Evolutionary conservation across 2,329 filamentous ascomycete species (phyloP).

Genomic region (Aspergillaceae sp.): DNA sequence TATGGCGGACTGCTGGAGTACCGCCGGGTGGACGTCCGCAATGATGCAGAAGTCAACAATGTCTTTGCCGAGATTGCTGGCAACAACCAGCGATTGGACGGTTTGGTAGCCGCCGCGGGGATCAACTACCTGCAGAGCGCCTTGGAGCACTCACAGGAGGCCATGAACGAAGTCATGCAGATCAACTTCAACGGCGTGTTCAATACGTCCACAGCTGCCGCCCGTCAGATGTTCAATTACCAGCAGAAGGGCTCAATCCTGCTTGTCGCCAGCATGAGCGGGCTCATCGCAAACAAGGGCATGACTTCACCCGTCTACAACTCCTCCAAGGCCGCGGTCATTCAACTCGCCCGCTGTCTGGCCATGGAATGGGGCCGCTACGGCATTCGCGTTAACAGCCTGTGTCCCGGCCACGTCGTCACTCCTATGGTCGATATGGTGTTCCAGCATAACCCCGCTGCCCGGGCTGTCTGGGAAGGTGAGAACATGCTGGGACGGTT

Average conservation of each 20-base stretch:
- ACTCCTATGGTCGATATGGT: slow-evolving; percentile 72
- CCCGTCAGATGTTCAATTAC: slow-evolving; percentile 41
- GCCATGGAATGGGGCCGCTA: slow-evolving; percentile 46
- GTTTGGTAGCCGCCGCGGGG: slow-evolving; percentile 35
- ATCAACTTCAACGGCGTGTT: slow-evolving; percentile 46
- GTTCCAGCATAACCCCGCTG: slow-evolving; percentile 65
- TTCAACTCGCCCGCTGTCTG: slow-evolving; percentile 44
- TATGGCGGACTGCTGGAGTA: slow-evolving; percentile 39
- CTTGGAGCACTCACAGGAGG: slow-evolving; percentile 33
- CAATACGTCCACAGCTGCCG: slow-evolving; percentile 40
- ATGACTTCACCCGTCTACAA: slow-evolving; percentile 41
- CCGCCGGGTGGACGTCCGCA: slow-evolving; percentile 39
- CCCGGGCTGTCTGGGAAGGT: slow-evolving; percentile 33
- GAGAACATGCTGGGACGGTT: slow-evolving; percentile 47
- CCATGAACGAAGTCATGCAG: slow-evolving; percentile 36
- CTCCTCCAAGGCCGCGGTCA: slow-evolving; percentile 46
- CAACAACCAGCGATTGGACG: slow-evolving; percentile 30
- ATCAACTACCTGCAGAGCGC: slow-evolving; percentile 36
- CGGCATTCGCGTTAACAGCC: slow-evolving; percentile 46
- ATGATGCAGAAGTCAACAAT: slow-evolving; percentile 29
- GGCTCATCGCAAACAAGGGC: slow-evolving; percentile 42
- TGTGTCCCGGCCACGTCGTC: slow-evolving; percentile 48
- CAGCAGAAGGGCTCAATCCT: slow-evolving; percentile 43
- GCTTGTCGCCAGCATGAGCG: slow-evolving; percentile 45
- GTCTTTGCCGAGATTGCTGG: slow-evolving; percentile 28